Evolutionary conservation across 2,329 filamentous ascomycete species (phyloP).

Genomic region (Sporothrix inflata): DNA sequence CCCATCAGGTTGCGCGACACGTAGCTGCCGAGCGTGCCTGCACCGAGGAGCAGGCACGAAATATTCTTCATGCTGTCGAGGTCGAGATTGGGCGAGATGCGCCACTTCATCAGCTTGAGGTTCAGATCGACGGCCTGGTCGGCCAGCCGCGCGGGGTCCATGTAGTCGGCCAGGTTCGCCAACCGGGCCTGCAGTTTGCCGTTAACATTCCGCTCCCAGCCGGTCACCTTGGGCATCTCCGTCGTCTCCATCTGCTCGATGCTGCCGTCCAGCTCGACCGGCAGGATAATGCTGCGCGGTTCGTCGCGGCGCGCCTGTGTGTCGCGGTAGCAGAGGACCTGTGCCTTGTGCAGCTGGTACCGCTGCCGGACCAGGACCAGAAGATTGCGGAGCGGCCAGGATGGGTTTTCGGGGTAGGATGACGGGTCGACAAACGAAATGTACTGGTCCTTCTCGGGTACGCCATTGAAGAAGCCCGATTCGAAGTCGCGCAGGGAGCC

Average conservation of each 20-base stretch:
- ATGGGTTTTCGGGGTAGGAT: conserved; percentile 82
- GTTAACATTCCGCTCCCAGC: conserved; percentile 85
- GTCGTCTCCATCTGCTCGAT: conserved; percentile 47
- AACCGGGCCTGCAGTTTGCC: conserved; percentile 78
- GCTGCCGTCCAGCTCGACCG: conserved; percentile 59
- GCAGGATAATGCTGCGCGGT: conserved; percentile 78
- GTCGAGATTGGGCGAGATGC: conserved; percentile 84
- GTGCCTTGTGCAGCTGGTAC: conserved; percentile 75
- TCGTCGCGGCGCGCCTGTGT: conserved; percentile 76
- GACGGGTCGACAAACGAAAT: conserved; percentile 91
- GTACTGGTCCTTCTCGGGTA: conserved; percentile 73
- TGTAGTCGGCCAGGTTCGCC: conserved; percentile 85
- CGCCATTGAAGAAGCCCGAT: conserved; percentile 79
- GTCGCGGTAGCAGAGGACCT: conserved; percentile 90
- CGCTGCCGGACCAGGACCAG: conserved; percentile 81
- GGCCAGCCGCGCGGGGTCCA: conserved; percentile 85
- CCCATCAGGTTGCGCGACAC: conserved; percentile 90
- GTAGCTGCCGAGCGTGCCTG: conserved; percentile 91
- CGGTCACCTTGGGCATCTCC: conserved; percentile 84
- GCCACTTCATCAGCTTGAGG: conserved; percentile 98
- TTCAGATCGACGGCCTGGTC: conserved; percentile 96
- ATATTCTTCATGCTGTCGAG: conserved; percentile 87
- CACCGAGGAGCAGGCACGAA: conserved; percentile 86
- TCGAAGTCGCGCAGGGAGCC: conserved; percentile 78
- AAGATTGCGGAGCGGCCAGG: conserved; percentile 91